Evolutionary conservation across 1,139 yeast species (phyloP), one percentile per base, ranked within the genome.

Genomic region (Pichia cactophila): DNA sequence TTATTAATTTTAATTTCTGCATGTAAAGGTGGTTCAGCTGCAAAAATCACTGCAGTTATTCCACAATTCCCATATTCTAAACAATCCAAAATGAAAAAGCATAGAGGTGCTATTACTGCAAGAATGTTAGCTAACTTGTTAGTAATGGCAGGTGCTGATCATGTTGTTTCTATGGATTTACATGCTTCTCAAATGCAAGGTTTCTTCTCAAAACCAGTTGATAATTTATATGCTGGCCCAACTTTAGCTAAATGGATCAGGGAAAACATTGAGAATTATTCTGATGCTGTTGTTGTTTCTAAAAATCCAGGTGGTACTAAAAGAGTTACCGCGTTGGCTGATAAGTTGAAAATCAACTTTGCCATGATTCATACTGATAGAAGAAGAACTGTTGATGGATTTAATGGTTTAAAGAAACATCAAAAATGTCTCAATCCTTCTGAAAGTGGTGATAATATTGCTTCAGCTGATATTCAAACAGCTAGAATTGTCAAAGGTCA

Each of bases 181-280:
- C 98, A 94, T 65, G 98, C 98, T 29, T 83, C 96, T 40, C 99
- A 92, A 69, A 94, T 92, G 97, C 99, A 92, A 72, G 99, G 99
- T 14, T 92, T 94, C 65, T 92, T 92, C 72, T 81, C 95, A 41
- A 89, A 89, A 62, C 98, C 99, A 0, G 97, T 92, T 31, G 99
- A 92, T 68, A 92, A 92, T 67, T 72, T 92, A 55, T 89, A 87
- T 63, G 97, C 97, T 29, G 97, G 96, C 4, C 98, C 98, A 44
- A 88, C 96, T 43, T 77, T 94, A 58, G 97, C 96, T 26, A 81
- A 88, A 61, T 94, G 98, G 98, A 90, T 92, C 63, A 83, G 87
- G 61, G 95, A 86, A 65, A 85, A 92, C 62, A 84, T 94, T 48
- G 81, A 83, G 29, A 87, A 90, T 63, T 87, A 87, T 77, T 74